phyloP scores from a whole-genome alignment of 169 alveolate genomes.

The Eimeria necatrix region DNA sequence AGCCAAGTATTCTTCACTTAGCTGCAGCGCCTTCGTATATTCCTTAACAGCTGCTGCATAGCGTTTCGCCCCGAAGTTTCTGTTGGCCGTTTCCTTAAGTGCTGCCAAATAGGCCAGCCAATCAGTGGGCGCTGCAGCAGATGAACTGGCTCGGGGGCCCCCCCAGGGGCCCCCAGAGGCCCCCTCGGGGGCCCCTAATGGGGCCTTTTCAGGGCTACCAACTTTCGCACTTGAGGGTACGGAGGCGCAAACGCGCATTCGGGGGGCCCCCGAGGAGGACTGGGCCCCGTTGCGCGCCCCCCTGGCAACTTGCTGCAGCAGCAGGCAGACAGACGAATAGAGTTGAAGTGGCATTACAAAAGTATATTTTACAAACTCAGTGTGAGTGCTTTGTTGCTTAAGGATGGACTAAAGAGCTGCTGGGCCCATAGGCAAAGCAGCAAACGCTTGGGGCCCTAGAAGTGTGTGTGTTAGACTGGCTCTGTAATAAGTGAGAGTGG shows the following conservation, averaged over 20 bases:
- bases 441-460: too few species aligned
- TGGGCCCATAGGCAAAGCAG: too few species aligned
- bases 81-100: background rate
- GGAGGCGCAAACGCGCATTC: conserved; percentile 36
- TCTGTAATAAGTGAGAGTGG: too few species aligned
- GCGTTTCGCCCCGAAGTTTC: background rate
- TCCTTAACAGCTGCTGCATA: background rate
- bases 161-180: background rate
- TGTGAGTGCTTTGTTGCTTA: too few species aligned
- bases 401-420: too few species aligned
- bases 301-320: conserved; percentile 11
- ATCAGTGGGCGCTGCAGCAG: too few species aligned
- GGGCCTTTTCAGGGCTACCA: too few species aligned
- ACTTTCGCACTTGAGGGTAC: background rate
- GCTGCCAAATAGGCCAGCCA: too few species aligned
- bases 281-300: background rate
- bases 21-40: conserved; percentile 32
- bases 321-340: background rate
- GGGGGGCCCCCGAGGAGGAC: background rate
- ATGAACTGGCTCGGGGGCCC: background rate
- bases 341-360: too few species aligned
- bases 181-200: too few species aligned
- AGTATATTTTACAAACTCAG: too few species aligned
- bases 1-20: background rate
- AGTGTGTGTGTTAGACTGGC: too few species aligned